Evolutionary conservation across 495 filamentous ascomycete genomes (phyloP).

Genomic region (Trichoderma erinaceum): DNA sequence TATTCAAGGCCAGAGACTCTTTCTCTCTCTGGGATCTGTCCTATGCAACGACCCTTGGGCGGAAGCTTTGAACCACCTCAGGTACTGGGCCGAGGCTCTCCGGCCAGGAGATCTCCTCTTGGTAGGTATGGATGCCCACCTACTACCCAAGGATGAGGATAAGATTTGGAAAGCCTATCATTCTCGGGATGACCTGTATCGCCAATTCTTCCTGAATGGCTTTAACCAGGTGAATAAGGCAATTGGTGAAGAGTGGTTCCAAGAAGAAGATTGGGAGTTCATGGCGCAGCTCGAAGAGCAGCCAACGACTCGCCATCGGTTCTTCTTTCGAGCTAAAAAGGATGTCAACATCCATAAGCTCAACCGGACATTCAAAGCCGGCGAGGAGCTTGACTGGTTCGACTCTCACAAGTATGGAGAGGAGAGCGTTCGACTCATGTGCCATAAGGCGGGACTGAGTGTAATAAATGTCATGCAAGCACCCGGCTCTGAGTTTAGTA

Average conservation of each 20-base stretch:
- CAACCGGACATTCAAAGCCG: not conserved
- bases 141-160: not conserved
- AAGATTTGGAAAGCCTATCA: constrained; percentile 16
- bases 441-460: constrained; percentile 6
- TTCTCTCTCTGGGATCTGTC: constrained; percentile 16
- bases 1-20: not conserved
- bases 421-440: constrained; percentile 14
- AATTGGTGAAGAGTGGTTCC: constrained; percentile 9
- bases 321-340: constrained; percentile 9
- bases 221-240: constrained; percentile 9
- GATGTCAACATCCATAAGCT: constrained; percentile 3
- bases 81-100: constrained; percentile 2
- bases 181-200: constrained; percentile 5
- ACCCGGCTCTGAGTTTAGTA: constrained; percentile 15
- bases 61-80: not conserved
- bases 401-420: constrained; percentile 18
- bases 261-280: constrained; percentile 10
- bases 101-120: constrained; percentile 15
- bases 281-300: constrained; percentile 9
- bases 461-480: constrained; percentile 13
- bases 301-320: constrained; percentile 13
- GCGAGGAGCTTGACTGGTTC: constrained; percentile 17
- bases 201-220: constrained; percentile 12
- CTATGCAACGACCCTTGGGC: constrained; percentile 17
- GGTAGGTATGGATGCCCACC: constrained; percentile 16